These are phyloP conservation scores for Penicillium sp. DNA, from an alignment of 2,329 filamentous ascomycete genomes.

Conservation along the genomic window DNA sequence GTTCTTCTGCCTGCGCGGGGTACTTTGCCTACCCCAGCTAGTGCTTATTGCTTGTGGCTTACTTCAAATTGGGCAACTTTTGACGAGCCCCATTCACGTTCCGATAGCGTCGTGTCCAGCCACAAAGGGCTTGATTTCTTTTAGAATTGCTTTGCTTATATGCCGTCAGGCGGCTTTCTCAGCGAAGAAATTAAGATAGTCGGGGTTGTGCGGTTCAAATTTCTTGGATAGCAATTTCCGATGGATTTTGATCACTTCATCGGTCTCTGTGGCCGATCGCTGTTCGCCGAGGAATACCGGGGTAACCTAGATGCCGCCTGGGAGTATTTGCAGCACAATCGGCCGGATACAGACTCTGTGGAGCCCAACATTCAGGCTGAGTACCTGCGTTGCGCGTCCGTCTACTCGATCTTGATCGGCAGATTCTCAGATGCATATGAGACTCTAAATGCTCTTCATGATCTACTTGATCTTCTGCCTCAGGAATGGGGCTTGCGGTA, in stretches of 20 bases:
- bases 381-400: conserved; percentile 15
- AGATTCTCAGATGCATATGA: conserved; percentile 17
- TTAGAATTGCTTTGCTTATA: not conserved
- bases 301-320: conserved; percentile 20
- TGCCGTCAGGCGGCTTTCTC: not conserved
- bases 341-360: not conserved
- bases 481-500: conserved; percentile 26
- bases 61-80: conserved; percentile 13
- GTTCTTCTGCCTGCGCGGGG: conserved; percentile 5
- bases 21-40: not conserved
- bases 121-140: not conserved
- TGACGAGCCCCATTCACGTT: conserved; percentile 8
- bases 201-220: too few species aligned
- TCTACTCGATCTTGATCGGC: conserved; percentile 17
- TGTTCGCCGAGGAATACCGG: conserved; percentile 22
- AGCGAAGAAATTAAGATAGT: too few species aligned
- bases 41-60: not conserved
- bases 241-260: conserved; percentile 18
- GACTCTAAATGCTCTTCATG: conserved; percentile 8
- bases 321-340: conserved; percentile 11
- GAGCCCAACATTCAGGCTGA: conserved; percentile 14
- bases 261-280: conserved; percentile 14
- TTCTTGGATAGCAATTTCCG: not conserved
- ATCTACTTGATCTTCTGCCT: conserved; percentile 11
- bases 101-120: not conserved